These are phyloP conservation scores for Steccherinum ochraceum DNA, from an alignment of 768 basidiomycete species.

Conservation along the genomic window DNA sequence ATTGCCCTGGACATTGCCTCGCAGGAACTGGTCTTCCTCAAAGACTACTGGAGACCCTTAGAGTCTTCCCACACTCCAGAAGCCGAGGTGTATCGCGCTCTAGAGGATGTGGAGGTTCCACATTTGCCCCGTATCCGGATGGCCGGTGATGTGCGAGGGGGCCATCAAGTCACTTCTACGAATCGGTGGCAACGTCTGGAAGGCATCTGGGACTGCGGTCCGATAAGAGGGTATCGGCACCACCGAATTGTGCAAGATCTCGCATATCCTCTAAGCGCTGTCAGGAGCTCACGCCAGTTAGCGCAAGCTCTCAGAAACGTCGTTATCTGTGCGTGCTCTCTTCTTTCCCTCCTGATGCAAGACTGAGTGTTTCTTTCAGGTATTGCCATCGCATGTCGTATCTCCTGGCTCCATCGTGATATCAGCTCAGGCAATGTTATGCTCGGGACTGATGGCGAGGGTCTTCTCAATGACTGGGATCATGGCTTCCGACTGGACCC, in stretches of 20 bases:
- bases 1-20: background rate
- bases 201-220: background rate
- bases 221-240: background rate
- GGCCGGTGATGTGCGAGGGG: background rate
- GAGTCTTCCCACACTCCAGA: background rate
- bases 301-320: background rate
- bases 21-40: background rate
- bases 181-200: background rate
- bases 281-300: background rate
- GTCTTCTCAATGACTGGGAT: constrained; percentile 9
- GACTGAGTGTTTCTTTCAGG: background rate
- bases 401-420: constrained; percentile 5
- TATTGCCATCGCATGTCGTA: background rate
- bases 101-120: background rate
- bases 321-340: background rate
- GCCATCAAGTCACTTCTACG: background rate
- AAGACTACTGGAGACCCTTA: constrained; percentile 1
- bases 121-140: background rate
- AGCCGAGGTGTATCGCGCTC: background rate
- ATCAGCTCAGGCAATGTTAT: constrained; percentile 7
- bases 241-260: background rate
- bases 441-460: background rate
- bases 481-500: background rate
- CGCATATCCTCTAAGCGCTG: background rate
- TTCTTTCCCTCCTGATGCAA: background rate